A percentile compares a stretch with the other conserved stretches of the same genome.
phyloP scores from a whole-genome alignment of 2,329 filamentous ascomycete genomes.

The Eurotiales sp. region DNA sequence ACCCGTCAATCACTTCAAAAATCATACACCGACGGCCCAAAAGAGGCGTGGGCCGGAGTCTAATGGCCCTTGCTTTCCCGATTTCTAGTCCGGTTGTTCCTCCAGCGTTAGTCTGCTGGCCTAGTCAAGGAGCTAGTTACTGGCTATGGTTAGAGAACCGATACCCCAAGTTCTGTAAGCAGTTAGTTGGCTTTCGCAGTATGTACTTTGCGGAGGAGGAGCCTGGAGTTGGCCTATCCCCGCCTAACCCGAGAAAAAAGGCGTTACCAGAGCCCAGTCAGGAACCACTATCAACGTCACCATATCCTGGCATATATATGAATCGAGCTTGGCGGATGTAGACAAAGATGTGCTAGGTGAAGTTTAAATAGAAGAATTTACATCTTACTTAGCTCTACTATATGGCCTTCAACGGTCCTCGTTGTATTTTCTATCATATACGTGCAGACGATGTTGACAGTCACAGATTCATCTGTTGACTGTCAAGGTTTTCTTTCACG shows the following conservation, averaged over 20 bases:
- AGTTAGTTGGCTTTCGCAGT: background rate
- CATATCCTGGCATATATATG: background rate
- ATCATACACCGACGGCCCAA: too few relatives aligned
- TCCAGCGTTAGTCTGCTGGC: too few relatives aligned
- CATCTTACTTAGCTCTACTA: background rate
- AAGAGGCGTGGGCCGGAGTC: too few relatives aligned
- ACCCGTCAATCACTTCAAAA: too few relatives aligned
- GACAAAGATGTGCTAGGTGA: background rate
- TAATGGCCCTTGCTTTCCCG: too few relatives aligned
- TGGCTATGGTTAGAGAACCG: too few relatives aligned
- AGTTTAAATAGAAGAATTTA: background rate
- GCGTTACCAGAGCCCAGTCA: too few relatives aligned
- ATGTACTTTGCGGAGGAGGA: background rate
- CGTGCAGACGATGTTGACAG: background rate
- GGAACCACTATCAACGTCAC: constrained; percentile 8
- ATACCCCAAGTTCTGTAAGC: too few relatives aligned
- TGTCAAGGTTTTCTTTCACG: background rate
- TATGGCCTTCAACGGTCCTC: too few relatives aligned
- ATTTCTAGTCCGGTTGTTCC: too few relatives aligned
- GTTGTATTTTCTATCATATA: background rate
- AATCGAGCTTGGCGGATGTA: background rate
- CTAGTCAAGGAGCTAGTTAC: too few relatives aligned
- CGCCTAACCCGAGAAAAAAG: too few relatives aligned
- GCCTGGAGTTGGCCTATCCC: background rate
- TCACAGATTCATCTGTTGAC: background rate